These are phyloP conservation scores for Quercus suber DNA, from an alignment of 306 rosid genomes.

Conservation along the genomic window DNA sequence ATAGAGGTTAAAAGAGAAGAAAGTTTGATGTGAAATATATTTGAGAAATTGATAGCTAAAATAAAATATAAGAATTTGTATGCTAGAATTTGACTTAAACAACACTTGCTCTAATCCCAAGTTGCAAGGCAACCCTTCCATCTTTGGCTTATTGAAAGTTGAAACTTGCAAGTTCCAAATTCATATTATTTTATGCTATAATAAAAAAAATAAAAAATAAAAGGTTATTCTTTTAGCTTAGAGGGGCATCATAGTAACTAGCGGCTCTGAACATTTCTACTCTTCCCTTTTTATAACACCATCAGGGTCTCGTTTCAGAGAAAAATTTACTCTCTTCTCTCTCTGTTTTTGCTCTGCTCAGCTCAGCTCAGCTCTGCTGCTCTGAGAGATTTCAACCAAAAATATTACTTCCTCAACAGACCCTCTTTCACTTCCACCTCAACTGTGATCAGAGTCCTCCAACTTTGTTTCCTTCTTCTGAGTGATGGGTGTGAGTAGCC, in stretches of 20 bases:
- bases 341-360: not conserved
- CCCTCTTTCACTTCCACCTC: not conserved
- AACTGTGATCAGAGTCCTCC: not conserved
- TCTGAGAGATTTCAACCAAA: not conserved
- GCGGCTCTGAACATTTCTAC: not conserved
- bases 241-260: slow-evolving; percentile 29
- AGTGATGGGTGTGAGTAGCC: slow-evolving; percentile 90
- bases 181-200: not conserved
- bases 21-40: too few relatives aligned
- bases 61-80: too few relatives aligned
- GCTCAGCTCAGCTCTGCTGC: not conserved
- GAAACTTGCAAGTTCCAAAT: not conserved
- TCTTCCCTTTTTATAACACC: slow-evolving; percentile 12
- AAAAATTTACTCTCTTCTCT: not conserved
- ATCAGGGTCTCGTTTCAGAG: not conserved
- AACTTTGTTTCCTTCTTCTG: slow-evolving; percentile 33
- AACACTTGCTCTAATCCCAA: too few relatives aligned
- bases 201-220: not conserved
- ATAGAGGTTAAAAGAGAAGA: too few relatives aligned
- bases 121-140: too few relatives aligned
- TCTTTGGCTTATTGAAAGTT: not conserved
- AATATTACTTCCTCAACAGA: not conserved
- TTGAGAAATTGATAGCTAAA: too few relatives aligned
- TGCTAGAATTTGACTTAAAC: too few relatives aligned
- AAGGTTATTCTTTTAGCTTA: not conserved